Percentiles rank a stretch among this genome's conserved stretches.
These are phyloP conservation scores for Cardamine resedifolia DNA, from an alignment of 345 rosid species.

Conservation along the genomic window DNA sequence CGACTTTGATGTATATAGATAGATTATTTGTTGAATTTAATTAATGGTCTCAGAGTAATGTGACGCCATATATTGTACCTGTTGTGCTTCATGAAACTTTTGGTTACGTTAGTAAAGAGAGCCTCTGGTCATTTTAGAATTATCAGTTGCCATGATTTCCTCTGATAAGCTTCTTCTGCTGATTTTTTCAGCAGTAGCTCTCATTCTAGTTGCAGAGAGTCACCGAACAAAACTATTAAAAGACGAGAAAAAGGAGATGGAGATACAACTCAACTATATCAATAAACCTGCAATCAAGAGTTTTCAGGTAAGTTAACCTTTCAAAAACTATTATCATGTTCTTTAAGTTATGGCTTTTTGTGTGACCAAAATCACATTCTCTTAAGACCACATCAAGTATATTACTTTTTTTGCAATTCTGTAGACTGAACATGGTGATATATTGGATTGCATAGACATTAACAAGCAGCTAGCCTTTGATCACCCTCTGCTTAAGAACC, in stretches of 20 bases:
- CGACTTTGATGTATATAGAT: not conserved
- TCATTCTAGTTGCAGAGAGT: slow-evolving; percentile 10
- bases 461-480: slow-evolving; percentile 39
- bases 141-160: not conserved
- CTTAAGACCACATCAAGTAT: not conserved
- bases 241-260: slow-evolving; percentile 6
- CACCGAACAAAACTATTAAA: not conserved
- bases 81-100: not conserved
- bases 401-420: not conserved
- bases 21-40: not conserved
- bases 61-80: not conserved
- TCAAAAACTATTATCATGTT: too few species aligned
- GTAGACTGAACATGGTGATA: slow-evolving; percentile 38
- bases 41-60: not conserved
- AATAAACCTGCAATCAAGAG: slow-evolving; percentile 37
- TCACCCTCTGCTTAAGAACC: slow-evolving; percentile 30
- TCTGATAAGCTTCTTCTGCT: not conserved
- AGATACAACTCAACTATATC: slow-evolving; percentile 16
- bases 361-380: not conserved
- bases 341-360: not conserved
- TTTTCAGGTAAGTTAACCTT: slow-evolving; percentile 19
- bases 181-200: not conserved
- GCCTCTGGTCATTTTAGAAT: not conserved
- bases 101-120: not conserved
- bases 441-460: slow-evolving; percentile 39